Conservation (phyloP, 2,329 filamentous ascomycete species). For the Fusarium algeriense region DNA sequence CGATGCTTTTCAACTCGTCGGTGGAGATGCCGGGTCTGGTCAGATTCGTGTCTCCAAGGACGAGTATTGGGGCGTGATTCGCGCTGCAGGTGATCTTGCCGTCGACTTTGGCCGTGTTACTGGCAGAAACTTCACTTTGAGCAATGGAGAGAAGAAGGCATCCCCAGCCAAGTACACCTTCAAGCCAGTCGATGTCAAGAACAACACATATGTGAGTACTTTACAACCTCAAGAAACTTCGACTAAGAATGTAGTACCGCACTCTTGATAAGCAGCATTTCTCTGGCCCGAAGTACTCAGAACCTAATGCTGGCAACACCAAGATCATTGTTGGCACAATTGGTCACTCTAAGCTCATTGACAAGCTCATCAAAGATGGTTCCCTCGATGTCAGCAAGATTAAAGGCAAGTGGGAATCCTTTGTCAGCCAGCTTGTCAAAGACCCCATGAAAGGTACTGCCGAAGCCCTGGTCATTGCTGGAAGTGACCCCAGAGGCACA, state of each 20-base stretch:
- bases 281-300: conserved; percentile 58
- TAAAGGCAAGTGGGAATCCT: conserved; percentile 77
- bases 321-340: conserved; percentile 78
- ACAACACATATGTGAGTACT: conserved; percentile 60
- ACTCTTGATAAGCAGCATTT: conserved; percentile 39
- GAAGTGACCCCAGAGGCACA: conserved; percentile 69
- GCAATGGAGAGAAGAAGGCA: conserved; percentile 59
- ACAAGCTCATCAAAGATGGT: conserved; percentile 2
- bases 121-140: conserved; percentile 71
- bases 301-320: conserved; percentile 58
- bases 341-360: conserved; percentile 72
- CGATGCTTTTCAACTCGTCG: conserved; percentile 20
- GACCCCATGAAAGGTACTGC: conserved; percentile 57
- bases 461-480: conserved; percentile 67
- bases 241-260: conserved; percentile 25
- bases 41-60: conserved; percentile 68
- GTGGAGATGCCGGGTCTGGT: conserved; percentile 29
- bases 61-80: conserved; percentile 77
- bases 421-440: conserved; percentile 67
- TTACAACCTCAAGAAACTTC: fast-evolving
- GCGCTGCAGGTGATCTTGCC: conserved; percentile 75
- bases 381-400: conserved; percentile 62
- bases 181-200: conserved; percentile 58
- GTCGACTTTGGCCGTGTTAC: conserved; percentile 78
- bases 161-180: conserved; percentile 58